Percentiles rank a stretch among this genome's conserved stretches.
Conservation (phyloP, 1,139 yeast genomes). For the Saccharomyces hybrid region DNA sequence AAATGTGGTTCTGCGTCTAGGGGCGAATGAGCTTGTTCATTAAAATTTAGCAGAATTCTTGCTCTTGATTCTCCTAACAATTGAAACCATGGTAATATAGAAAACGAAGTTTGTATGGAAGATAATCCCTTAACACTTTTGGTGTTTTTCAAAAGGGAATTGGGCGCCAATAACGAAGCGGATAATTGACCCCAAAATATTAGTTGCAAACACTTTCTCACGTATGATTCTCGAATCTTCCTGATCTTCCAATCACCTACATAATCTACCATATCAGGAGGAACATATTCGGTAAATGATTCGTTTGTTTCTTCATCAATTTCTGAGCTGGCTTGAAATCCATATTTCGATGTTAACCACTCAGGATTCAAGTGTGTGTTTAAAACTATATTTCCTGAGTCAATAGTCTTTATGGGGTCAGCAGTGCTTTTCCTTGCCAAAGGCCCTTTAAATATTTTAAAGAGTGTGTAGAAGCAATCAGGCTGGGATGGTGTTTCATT, state of each 20-base stretch:
- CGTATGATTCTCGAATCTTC: constrained; percentile 38
- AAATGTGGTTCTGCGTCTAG: constrained; percentile 30
- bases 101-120: constrained; percentile 36
- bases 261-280: constrained; percentile 47
- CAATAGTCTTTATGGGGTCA: constrained; percentile 47
- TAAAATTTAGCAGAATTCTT: constrained; percentile 8
- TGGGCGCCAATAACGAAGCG: constrained; percentile 9
- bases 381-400: constrained; percentile 41
- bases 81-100: constrained; percentile 33
- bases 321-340: constrained; percentile 35
- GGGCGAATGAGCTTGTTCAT: constrained; percentile 23
- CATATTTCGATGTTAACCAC: constrained; percentile 42
- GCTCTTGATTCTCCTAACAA: constrained; percentile 39
- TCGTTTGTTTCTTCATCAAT: constrained; percentile 32
- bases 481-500: constrained; percentile 39
- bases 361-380: constrained; percentile 50
- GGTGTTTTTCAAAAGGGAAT: constrained; percentile 5
- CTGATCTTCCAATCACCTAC: constrained; percentile 24
- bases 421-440: constrained; percentile 36
- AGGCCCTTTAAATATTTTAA: constrained; percentile 59
- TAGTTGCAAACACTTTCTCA: constrained; percentile 45
- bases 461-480: constrained; percentile 50
- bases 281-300: constrained; percentile 39
- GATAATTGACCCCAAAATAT: constrained; percentile 39
- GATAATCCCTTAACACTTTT: constrained; percentile 29